Evolutionary conservation across 495 filamentous ascomycete species (phyloP).

Genomic region (Trichoderma erinaceum): DNA sequence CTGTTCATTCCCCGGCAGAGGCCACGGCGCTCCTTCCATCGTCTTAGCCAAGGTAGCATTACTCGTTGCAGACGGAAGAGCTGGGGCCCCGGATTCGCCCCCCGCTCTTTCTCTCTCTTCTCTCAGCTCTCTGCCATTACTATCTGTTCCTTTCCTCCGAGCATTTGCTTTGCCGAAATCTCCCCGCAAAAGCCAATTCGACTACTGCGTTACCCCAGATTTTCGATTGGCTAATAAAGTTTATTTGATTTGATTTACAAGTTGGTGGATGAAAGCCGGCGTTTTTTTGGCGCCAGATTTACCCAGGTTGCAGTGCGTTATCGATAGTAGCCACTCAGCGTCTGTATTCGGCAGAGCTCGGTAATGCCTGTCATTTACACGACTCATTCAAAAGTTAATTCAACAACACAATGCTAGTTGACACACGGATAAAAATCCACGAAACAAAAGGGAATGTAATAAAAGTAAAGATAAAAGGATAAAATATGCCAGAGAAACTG

Average conservation of each 20-base stretch:
- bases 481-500: too few species aligned
- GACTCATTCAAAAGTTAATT: too few species aligned
- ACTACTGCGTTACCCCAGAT: too few species aligned
- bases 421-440: too few species aligned
- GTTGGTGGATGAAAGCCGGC: too few species aligned
- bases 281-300: too few species aligned
- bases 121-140: neutral
- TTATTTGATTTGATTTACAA: too few species aligned
- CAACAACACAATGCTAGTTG: too few species aligned
- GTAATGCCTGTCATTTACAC: neutral
- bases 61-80: neutral
- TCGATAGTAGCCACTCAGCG: neutral
- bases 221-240: too few species aligned
- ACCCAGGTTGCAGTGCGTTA: neutral
- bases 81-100: constrained; percentile 7
- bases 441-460: too few species aligned
- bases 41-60: neutral
- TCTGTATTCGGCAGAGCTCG: neutral
- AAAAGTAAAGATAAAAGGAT: too few species aligned
- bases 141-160: neutral
- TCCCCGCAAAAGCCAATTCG: too few species aligned
- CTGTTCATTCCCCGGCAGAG: neutral
- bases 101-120: neutral
- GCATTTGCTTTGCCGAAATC: neutral
- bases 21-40: neutral